Percentiles rank a stretch among this genome's conserved stretches.
These are phyloP conservation scores for Hypoxylon sp. DNA, from an alignment of 2,329 filamentous ascomycete species.

Conservation along the genomic window DNA sequence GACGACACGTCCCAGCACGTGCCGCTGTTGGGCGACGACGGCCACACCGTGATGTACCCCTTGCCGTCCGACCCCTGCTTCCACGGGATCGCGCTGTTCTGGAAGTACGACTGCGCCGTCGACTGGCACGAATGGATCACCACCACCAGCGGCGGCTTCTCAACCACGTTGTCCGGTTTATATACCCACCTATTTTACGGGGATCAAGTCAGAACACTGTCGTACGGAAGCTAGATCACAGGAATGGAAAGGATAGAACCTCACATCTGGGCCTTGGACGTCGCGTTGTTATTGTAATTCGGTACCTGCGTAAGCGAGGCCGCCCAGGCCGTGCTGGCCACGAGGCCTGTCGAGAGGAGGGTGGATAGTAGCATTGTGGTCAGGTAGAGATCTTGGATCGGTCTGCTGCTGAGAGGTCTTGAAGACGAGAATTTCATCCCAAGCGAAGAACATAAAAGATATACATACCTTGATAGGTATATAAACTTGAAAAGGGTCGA, in stretches of 20 bases:
- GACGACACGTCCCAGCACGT: constrained; percentile 66
- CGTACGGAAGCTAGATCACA: not conserved
- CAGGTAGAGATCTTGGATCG: not conserved
- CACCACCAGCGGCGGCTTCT: constrained; percentile 47
- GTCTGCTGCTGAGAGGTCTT: not conserved
- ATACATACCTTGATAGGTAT: constrained; percentile 7
- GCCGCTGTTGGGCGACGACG: constrained; percentile 56
- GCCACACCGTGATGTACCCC: constrained; percentile 58
- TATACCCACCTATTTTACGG: constrained; percentile 46
- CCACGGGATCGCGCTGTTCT: constrained; percentile 50
- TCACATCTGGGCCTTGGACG: constrained; percentile 49
- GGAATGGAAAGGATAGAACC: not conserved
- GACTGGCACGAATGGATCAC: constrained; percentile 52
- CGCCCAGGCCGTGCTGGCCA: constrained; percentile 37
- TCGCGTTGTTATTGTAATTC: constrained; percentile 49
- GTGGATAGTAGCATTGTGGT: constrained; percentile 37
- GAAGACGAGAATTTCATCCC: not conserved
- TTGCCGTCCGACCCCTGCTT: constrained; percentile 46
- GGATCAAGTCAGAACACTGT: constrained; percentile 5
- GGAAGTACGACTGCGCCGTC: constrained; percentile 47
- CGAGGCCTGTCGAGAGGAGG: constrained; percentile 33
- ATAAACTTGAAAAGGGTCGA: constrained; percentile 8
- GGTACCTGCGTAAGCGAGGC: constrained; percentile 47
- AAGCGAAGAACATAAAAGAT: not conserved
- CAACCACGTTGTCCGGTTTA: constrained; percentile 48